Evolutionary conservation across 768 basidiomycete genomes (phyloP), one percentile per base, ranked within the genome.

Genomic region (Amanita thiersii): DNA sequence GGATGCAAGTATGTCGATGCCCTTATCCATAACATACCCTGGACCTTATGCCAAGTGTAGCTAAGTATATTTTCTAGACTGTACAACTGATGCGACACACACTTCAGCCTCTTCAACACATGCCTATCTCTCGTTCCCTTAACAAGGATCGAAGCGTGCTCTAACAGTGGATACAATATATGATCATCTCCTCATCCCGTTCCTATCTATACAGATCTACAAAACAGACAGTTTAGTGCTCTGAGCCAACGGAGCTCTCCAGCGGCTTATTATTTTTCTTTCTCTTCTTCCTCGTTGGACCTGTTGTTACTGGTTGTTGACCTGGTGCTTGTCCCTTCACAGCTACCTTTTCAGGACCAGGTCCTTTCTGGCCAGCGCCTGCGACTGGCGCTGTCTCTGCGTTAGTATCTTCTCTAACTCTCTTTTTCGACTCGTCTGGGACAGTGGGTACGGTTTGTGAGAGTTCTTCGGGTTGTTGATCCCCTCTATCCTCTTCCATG

Each of bases 281-380:
- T 12, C 42, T 19, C 14, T 43, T 43, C 42, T 43, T 43, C 29
- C 21, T 43, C 42, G 35, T 43, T 5, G 18, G 6, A 7, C 30
- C 25, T 14, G 31, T 14, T 10, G 15, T 23, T 4, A 23, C 12
- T 33, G 21, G 17, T 11, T 15, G n/a, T 39, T 19, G 7, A 37
- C 15, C 26, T 29, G 4, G 26, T 15, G 5, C 14, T 14, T 32
- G 28, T 9, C 7, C 29, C 18, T 31, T 18, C 30, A 8, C 14
- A n/a, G 15, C 5, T 7, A 37, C 19, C n/a, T n/a, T 20, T 29
- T 30, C 39, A 25, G 20, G 7, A 8, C 17, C 12, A 10, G n/a
- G 11, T 9, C 29, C 23, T 21, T 40, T 33, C 29, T 37, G 35
- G n/a, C n/a, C n/a, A n/a, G n/a, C n/a, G n/a, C n/a, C n/a, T n/a